Conservation (phyloP, 2,329 filamentous ascomycete genomes). For the Monosporascus sp. region DNA sequence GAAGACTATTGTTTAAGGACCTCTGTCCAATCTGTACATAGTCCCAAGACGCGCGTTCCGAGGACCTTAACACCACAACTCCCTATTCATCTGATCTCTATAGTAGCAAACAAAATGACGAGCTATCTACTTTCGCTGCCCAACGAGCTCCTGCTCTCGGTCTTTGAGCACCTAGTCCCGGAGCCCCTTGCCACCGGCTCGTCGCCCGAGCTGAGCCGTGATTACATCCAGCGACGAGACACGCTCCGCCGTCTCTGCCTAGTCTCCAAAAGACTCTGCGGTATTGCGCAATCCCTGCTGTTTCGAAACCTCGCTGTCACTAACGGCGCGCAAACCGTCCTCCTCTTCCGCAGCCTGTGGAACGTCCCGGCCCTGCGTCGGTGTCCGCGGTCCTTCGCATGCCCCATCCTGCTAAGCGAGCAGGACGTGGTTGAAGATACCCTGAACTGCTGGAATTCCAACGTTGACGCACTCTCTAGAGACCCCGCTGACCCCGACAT, state of each 20-base stretch:
- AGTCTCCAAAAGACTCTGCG: not conserved
- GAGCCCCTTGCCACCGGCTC: not conserved
- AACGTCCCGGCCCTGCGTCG: not conserved
- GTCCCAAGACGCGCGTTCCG: no score
- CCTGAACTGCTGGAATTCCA: not conserved
- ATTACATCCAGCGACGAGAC: not conserved
- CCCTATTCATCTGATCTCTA: not conserved
- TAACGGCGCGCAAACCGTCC: not conserved
- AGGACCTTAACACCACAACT: no score
- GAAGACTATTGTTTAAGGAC: no score
- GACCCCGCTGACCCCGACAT: not conserved
- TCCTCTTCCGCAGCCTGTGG: not conserved
- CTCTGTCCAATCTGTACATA: no score
- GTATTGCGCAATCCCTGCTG: not conserved
- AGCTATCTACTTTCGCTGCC: not conserved
- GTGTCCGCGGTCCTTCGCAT: not conserved
- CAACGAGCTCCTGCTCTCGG: not conserved
- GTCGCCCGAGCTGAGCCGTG: not conserved
- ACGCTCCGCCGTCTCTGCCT: not conserved
- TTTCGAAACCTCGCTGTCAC: not conserved
- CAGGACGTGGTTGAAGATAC: not conserved
- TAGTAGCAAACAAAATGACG: not conserved
- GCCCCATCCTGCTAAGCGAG: not conserved
- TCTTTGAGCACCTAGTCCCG: not conserved
- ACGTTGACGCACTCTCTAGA: not conserved